A percentile compares a stretch with the other conserved stretches of the same genome.
Evolutionary conservation across 179 eudicot genomes (phyloP).

Genomic region (Monotropa hypopitys): DNA sequence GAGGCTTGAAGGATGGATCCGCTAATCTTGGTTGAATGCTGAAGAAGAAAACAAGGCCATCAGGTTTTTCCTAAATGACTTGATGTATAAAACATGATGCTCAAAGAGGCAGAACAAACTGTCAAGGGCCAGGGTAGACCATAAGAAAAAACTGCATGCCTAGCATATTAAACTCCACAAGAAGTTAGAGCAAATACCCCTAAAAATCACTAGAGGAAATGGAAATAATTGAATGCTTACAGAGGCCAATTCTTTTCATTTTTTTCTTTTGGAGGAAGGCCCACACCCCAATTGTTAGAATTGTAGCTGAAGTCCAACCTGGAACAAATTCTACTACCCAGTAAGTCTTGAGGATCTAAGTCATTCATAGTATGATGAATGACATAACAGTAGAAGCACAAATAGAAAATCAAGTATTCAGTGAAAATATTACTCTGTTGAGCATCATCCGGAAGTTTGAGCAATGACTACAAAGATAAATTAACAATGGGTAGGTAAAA

Average conservation of each 20-base stretch:
- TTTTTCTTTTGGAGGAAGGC: constrained; percentile 83
- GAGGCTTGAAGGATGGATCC: constrained; percentile 77
- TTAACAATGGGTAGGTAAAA: neutral
- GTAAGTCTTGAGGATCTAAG: neutral
- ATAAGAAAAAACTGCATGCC: neutral
- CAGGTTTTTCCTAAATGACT: neutral
- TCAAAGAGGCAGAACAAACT: neutral
- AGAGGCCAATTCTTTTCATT: constrained; percentile 75
- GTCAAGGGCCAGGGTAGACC: neutral
- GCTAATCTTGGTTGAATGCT: constrained; percentile 76
- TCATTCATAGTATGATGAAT: neutral
- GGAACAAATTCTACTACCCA: constrained; percentile 17
- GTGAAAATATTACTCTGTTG: neutral
- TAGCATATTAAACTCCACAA: constrained; percentile 8
- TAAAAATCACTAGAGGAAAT: neutral
- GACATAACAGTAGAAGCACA: neutral
- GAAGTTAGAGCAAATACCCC: constrained; percentile 4
- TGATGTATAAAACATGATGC: neutral
- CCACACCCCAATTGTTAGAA: constrained; percentile 88
- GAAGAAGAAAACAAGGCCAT: constrained; percentile 12
- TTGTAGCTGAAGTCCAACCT: constrained; percentile 87
- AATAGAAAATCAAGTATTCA: neutral
- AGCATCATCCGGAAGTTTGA: neutral
- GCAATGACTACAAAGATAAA: neutral
- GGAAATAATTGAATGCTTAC: constrained; percentile 33